Evolutionary conservation across 208 protist genomes (phyloP), one percentile per base, ranked within the genome.

Genomic region (Acanthamoeba royreba): DNA sequence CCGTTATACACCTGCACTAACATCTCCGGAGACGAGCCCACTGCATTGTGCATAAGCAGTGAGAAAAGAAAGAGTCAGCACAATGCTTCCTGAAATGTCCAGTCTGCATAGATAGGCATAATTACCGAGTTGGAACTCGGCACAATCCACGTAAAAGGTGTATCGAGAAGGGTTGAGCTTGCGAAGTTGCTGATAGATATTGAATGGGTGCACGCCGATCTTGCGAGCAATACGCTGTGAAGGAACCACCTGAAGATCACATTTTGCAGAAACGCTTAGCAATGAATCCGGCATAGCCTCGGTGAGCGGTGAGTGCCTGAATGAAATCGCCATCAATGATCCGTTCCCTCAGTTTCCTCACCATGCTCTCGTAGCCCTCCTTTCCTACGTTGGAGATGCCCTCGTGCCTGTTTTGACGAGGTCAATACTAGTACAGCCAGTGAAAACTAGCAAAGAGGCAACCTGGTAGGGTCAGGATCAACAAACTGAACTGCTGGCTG

Each of bases 241-340:
- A 55, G 69, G 63, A 22, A 93, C 58, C 58, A 74, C 85, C 58
- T 72, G 22, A 83, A 25, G 35, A 83, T 43, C 72, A 83, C 72
- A 83, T 22, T 19, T 19, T 28, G n/a, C n/a, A 25, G n/a, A n/a
- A n/a, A n/a, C n/a, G n/a, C n/a, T n/a, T 63, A 25, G 22, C 22
- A 63, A 63, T 63, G 53, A 63, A 63, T 63, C 25, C 53, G 25
- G 53, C 22, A n/a, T n/a, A n/a, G n/a, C n/a, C n/a, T n/a, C n/a
- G n/a, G n/a, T n/a, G n/a, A n/a, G 49, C 40, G 79, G 45, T 77
- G n/a, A 94, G 46, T 2, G 66, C 63, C 85, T 96, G 96, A 69
- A 95, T 96, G 25, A 97, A 95, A 91, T 97, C 95, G 28, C 96
- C 96, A 17, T 87, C 63, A 33, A 93, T 79, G 85, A 97, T 97